These are phyloP conservation scores for Hanseniaspora singularis DNA, from an alignment of 805 yeast species.

Conservation along the genomic window DNA sequence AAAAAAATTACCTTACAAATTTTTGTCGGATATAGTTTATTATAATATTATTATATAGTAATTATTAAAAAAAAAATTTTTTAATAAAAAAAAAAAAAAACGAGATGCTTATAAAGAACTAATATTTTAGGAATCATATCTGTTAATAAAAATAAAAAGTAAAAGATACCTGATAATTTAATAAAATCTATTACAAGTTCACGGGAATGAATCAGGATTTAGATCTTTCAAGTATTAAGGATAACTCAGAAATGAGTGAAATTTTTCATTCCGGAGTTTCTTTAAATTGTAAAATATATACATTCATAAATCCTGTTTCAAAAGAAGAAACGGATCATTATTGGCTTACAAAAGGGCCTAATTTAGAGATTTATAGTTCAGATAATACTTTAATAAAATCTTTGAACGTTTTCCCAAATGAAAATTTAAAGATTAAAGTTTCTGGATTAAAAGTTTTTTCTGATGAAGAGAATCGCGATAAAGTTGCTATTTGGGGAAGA, in stretches of 20 bases:
- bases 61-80: too few relatives aligned
- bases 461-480: neutral
- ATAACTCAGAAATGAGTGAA: too few relatives aligned
- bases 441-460: neutral
- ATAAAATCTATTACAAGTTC: too few relatives aligned
- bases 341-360: neutral
- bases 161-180: too few relatives aligned
- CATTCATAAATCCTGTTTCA: neutral
- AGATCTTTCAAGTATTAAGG: too few relatives aligned
- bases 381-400: neutral
- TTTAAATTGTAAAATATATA: slow-evolving; percentile 1
- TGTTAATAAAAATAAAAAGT: too few relatives aligned
- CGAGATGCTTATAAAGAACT: too few relatives aligned
- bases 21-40: too few relatives aligned
- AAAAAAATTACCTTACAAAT: too few relatives aligned
- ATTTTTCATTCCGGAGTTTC: neutral
- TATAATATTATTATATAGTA: too few relatives aligned
- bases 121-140: too few relatives aligned
- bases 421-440: neutral
- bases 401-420: neutral
- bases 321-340: neutral
- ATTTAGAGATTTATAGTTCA: neutral
- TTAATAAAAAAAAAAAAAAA: too few relatives aligned
- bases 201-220: neutral
- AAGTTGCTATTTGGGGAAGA: slow-evolving; percentile 1